phyloP scores from a whole-genome alignment of 495 filamentous ascomycete species.

The Xylaria scruposa region DNA sequence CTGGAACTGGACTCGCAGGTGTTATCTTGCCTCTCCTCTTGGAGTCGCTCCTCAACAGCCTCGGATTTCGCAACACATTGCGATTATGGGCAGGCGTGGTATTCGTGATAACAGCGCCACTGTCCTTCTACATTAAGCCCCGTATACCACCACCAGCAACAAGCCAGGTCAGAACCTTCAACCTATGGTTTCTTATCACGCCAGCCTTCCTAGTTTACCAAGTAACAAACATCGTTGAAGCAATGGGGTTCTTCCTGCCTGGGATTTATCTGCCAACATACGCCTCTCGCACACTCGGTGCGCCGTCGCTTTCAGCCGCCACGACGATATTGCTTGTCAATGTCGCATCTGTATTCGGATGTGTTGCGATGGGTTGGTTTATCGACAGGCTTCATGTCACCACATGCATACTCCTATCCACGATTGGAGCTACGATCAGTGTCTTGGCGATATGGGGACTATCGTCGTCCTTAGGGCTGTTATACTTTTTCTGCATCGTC shows the following conservation, averaged over 20 bases:
- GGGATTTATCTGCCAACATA: constrained; percentile 67
- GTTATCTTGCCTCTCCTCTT: constrained; percentile 58
- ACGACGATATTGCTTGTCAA: constrained; percentile 63
- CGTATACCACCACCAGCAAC: constrained; percentile 56
- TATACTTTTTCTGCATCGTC: constrained; percentile 66
- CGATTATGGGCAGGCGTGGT: constrained; percentile 58
- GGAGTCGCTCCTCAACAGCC: constrained; percentile 55
- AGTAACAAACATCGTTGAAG: constrained; percentile 64
- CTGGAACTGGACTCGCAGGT: constrained; percentile 49
- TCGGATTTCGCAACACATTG: constrained; percentile 63
- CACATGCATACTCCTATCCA: constrained; percentile 63
- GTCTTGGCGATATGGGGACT: constrained; percentile 73
- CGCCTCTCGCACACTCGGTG: constrained; percentile 40
- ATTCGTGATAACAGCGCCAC: constrained; percentile 57
- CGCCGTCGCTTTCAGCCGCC: constrained; percentile 47
- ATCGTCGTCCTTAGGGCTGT: constrained; percentile 55
- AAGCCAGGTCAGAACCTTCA: constrained; percentile 46
- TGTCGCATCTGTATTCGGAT: constrained; percentile 60
- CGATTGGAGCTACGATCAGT: constrained; percentile 60
- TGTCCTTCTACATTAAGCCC: constrained; percentile 64
- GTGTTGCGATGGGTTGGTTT: constrained; percentile 61
- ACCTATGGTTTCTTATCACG: constrained; percentile 52
- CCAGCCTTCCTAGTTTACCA: constrained; percentile 60
- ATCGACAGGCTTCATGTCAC: constrained; percentile 66
- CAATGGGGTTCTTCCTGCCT: constrained; percentile 70